phyloP scores from a whole-genome alignment of 2,329 filamentous ascomycete species.

The Magnaporthiopsis poae region DNA sequence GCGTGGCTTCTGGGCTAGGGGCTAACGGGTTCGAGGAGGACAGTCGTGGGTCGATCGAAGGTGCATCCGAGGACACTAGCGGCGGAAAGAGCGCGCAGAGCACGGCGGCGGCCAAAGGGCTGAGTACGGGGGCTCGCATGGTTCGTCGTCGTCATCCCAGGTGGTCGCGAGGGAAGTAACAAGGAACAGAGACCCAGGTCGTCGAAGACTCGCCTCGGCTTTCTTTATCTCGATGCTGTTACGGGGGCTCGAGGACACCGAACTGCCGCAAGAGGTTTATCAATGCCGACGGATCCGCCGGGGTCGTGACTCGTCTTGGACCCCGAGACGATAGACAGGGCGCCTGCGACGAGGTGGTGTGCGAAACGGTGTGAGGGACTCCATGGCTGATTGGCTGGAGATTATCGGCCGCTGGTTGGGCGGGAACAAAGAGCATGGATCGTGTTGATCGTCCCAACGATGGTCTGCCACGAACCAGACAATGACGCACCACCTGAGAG shows the following conservation, averaged over 20 bases:
- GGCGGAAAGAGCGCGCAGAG: background rate
- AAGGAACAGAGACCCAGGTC: background rate
- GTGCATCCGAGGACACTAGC: too few species aligned
- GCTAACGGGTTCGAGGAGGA: background rate
- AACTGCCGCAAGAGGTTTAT: background rate
- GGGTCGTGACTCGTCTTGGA: background rate
- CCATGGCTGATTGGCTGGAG: background rate
- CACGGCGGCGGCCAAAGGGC: background rate
- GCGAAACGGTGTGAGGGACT: too few species aligned
- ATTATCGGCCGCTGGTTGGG: background rate
- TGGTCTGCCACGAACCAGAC: background rate
- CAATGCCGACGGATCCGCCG: background rate
- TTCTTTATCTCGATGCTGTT: background rate
- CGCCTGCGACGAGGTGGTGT: too few species aligned
- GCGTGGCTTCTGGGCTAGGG: constrained; percentile 29
- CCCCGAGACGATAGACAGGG: too few species aligned
- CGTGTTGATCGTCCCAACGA: background rate
- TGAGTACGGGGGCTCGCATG: background rate
- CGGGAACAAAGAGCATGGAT: background rate
- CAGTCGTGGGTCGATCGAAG: background rate
- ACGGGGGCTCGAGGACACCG: too few species aligned
- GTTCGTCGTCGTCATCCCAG: too few species aligned
- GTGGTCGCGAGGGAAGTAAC: background rate
- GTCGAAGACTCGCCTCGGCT: too few species aligned
- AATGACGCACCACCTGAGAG: background rate